Evolutionary conservation across 805 yeast species (phyloP).

Genomic region (Lipomyces yamadae): DNA sequence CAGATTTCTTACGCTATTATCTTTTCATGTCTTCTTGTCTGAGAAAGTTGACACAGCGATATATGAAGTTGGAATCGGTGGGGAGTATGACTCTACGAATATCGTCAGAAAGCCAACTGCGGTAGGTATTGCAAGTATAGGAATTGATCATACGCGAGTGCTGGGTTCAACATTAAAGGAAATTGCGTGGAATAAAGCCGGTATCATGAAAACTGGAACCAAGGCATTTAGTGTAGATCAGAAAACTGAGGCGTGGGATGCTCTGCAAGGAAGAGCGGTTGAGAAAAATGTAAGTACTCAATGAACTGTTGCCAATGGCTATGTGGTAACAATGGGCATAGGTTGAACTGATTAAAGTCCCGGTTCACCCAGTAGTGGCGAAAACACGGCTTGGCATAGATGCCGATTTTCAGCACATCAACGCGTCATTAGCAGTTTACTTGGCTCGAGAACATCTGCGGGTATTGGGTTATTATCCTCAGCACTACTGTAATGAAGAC

Average conservation of each 20-base stretch:
- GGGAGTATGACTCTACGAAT: conserved; percentile 96
- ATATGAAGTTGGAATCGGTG: conserved; percentile 98
- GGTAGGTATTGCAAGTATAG: conserved; percentile 83
- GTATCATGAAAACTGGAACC: conserved; percentile 74
- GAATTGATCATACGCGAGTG: conserved; percentile 88
- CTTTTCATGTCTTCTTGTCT: conserved; percentile 85
- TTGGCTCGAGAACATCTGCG: conserved; percentile 66
- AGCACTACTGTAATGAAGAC: conserved; percentile 1
- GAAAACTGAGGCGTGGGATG: conserved; percentile 52
- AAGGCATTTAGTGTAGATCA: conserved; percentile 74
- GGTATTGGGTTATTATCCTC: conserved; percentile 43
- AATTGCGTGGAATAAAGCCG: conserved; percentile 96
- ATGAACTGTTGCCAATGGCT: conserved; percentile 24
- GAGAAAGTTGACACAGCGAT: conserved; percentile 94
- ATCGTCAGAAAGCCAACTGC: conserved; percentile 77
- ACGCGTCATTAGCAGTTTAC: conserved; percentile 86
- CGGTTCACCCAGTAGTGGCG: conserved; percentile 48
- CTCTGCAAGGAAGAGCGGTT: conserved; percentile 65
- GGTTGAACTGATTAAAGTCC: conserved; percentile 44
- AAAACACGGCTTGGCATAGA: conserved; percentile 61
- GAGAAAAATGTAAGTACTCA: conserved; percentile 61
- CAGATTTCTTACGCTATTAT: conserved; percentile 83
- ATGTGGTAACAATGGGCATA: conserved; percentile 34
- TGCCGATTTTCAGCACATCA: conserved; percentile 81
- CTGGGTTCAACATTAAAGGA: conserved; percentile 85